Evolutionary conservation across 208 protist genomes (phyloP), one percentile per base, ranked within the genome.

Genomic region (Trypanosoma mega): DNA sequence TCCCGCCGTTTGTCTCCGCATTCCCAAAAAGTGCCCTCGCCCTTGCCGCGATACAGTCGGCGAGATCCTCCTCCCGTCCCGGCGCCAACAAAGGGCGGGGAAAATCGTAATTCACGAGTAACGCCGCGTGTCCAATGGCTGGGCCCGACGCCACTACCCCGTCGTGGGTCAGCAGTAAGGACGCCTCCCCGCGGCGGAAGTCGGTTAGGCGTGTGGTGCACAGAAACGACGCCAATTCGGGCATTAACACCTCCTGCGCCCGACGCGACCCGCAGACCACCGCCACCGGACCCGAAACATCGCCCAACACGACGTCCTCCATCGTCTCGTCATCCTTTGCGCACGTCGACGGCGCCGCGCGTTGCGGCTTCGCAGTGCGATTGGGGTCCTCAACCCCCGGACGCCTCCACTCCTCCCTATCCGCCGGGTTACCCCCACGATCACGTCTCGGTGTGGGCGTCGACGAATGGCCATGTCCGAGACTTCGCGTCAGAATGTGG

Each of bases 141-240:
- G 50, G 55, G 69, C 54, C 34, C 74, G 64, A 5, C 70, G 69
- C 23, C 37, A 33, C 23, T 78, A 68, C 68, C 53, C 49, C 87
- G 58, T 75, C 88, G 78, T 31, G 72, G 45, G 63, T 87, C 72
- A 90, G 71, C 14, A 89, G 49, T 48, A 88, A 68, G 43, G 80
- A 75, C 7, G 80, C 79, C 1, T 65, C 67, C 9, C 53, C 59
- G 9, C 52, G 50, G n/a, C n/a, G n/a, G n/a, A n/a, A n/a, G n/a
- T n/a, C n/a, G n/a, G n/a, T n/a, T n/a, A n/a, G n/a, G n/a, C n/a
- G n/a, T n/a, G n/a, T n/a, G n/a, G n/a, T n/a, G n/a, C n/a, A n/a
- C n/a, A n/a, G n/a, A n/a, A n/a, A n/a, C n/a, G n/a, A n/a, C n/a
- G n/a, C n/a, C n/a, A n/a, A n/a, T n/a, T n/a, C n/a, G n/a, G n/a